phyloP scores from a whole-genome alignment of 2,329 filamentous ascomycete species.

The Lachnellula occidentalis region DNA sequence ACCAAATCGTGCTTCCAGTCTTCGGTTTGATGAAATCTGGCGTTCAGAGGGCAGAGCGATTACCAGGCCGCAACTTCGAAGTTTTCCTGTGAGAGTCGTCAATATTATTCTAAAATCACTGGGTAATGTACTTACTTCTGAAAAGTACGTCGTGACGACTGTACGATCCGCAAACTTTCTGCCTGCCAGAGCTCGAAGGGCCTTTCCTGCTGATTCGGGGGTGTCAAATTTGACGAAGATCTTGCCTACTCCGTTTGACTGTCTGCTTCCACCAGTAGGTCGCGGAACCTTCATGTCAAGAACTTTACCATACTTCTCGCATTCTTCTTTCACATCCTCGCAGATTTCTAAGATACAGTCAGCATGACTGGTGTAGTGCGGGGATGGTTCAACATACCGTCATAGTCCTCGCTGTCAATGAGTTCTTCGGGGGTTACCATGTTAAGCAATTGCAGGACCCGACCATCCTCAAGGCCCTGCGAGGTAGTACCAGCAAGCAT shows the following conservation, averaged over 20 bases:
- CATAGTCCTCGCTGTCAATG: conserved; percentile 89
- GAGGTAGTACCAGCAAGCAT: conserved; percentile 90
- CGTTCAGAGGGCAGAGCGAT: neutral
- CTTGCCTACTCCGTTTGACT: conserved; percentile 88
- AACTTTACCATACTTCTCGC: conserved; percentile 81
- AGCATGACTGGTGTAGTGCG: neutral
- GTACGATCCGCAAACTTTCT: conserved; percentile 95
- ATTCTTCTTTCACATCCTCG: conserved; percentile 91
- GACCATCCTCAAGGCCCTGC: conserved; percentile 69
- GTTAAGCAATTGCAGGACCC: conserved; percentile 89
- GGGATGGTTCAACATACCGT: conserved; percentile 53
- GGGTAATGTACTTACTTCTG: conserved; percentile 57
- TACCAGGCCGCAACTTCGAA: conserved; percentile 57
- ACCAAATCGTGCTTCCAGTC: neutral
- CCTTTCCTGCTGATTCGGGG: conserved; percentile 72
- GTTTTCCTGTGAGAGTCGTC: conserved; percentile 61
- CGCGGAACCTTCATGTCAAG: conserved; percentile 89
- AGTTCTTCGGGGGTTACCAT: conserved; percentile 98
- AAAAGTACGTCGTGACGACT: conserved; percentile 93
- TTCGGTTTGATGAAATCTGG: neutral
- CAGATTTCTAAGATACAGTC: conserved; percentile 67
- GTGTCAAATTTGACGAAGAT: conserved; percentile 93
- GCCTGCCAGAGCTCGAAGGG: conserved; percentile 83
- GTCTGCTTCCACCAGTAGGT: conserved; percentile 74
- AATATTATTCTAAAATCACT: conserved; percentile 20